These are phyloP conservation scores for Effrenium voratum DNA, from an alignment of 73 alveolate species.

Conservation along the genomic window DNA sequence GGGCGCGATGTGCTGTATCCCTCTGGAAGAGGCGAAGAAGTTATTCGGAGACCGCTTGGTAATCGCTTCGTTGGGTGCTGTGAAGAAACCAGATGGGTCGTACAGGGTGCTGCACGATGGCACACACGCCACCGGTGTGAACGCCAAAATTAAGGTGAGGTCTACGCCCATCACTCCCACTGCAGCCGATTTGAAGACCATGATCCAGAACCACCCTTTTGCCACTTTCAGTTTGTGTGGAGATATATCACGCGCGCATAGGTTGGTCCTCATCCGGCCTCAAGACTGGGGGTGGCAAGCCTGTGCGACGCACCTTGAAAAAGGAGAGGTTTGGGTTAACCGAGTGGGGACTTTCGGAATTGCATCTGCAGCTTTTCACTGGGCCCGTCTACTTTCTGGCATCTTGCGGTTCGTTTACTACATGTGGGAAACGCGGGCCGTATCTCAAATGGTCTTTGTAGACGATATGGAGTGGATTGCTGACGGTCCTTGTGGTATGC, in stretches of 20 bases:
- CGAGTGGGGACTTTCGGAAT: conserved; percentile 47
- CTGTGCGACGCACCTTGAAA: neutral
- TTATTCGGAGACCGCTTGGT: neutral
- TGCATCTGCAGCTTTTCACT: conserved; percentile 29
- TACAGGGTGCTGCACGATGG: conserved; percentile 50
- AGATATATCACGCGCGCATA: neutral
- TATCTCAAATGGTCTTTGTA: conserved; percentile 23
- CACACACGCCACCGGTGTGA: neutral
- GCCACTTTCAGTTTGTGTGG: neutral
- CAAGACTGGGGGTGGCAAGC: conserved; percentile 14
- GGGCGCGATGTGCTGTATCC: neutral
- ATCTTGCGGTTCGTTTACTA: neutral
- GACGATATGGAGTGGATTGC: conserved; percentile 35
- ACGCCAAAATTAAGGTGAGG: neutral
- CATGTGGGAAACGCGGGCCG: neutral
- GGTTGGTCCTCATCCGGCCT: neutral
- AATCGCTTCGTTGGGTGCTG: conserved; percentile 27
- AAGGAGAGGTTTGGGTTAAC: neutral
- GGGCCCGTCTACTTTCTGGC: conserved; percentile 6
- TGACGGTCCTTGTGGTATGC: neutral
- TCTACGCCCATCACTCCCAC: neutral
- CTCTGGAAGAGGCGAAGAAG: neutral
- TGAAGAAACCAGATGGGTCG: neutral
- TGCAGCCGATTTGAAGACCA: neutral
- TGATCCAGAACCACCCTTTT: neutral